A percentile compares a stretch with the other conserved stretches of the same genome.
phyloP scores from a whole-genome alignment of 495 filamentous ascomycete genomes.

The Talaromyces thailandensis region DNA sequence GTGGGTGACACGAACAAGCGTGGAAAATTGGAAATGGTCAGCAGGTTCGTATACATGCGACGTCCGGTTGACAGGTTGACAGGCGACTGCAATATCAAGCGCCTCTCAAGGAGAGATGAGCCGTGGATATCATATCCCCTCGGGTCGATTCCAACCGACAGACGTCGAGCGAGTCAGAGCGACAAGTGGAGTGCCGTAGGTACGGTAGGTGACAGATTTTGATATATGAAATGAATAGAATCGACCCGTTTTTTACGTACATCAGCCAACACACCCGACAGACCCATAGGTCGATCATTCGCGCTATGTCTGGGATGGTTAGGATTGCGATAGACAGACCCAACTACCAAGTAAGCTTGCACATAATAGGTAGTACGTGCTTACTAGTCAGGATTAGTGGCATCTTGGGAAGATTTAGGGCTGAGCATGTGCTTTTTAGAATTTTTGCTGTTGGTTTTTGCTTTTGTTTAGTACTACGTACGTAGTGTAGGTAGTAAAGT shows the following conservation, averaged over 20 bases:
- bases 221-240: no score
- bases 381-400: not conserved
- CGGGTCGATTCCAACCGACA: no score
- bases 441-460: no score
- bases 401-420: not conserved
- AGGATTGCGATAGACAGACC: not conserved
- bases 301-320: not conserved
- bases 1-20: no score
- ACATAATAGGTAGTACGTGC: not conserved
- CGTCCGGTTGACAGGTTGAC: not conserved
- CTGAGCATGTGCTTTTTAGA: not conserved
- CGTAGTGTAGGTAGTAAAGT: no score
- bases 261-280: not conserved
- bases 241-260: not conserved
- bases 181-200: not conserved
- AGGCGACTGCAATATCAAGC: not conserved
- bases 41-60: not conserved
- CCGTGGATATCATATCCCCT: not conserved
- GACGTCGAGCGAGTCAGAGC: no score
- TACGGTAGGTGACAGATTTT: no score
- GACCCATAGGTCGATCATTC: not conserved
- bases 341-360: not conserved
- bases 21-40: not conserved
- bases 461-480: not conserved
- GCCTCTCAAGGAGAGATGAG: not conserved